These are phyloP conservation scores for Cryptococcus floricola DNA, from an alignment of 1,284 basidiomycete genomes.

Conservation along the genomic window DNA sequence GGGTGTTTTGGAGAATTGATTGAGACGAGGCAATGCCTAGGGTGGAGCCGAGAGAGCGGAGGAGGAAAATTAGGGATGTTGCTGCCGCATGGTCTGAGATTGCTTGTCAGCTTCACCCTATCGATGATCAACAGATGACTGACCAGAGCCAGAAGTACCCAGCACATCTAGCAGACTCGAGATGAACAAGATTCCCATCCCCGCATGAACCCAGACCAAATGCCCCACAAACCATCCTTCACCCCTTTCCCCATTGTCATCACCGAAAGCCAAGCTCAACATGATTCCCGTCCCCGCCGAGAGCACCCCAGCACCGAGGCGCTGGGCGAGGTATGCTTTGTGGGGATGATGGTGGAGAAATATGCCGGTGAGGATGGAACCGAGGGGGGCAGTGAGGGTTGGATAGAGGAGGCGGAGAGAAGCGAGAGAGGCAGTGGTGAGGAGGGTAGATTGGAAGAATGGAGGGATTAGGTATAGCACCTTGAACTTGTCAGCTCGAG, in stretches of 20 bases:
- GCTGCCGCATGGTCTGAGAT: constrained; percentile 20
- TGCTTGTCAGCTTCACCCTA: not conserved
- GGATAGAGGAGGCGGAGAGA: constrained; percentile 23
- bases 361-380: constrained; percentile 19
- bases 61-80: constrained; percentile 20
- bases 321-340: constrained; percentile 8
- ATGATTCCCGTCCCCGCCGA: constrained; percentile 11
- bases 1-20: constrained; percentile 19
- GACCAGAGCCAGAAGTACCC: constrained; percentile 18
- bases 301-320: constrained; percentile 11
- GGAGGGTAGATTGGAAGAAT: constrained; percentile 21
- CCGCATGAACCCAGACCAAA: constrained; percentile 21
- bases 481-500: not conserved
- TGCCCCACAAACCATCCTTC: constrained; percentile 15
- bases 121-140: not conserved
- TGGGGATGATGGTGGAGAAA: constrained; percentile 16
- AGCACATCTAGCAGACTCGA: constrained; percentile 23
- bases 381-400: constrained; percentile 22
- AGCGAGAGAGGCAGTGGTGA: constrained; percentile 18
- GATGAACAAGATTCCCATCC: constrained; percentile 25
- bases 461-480: constrained; percentile 19
- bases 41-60: constrained; percentile 18
- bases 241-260: constrained; percentile 2
- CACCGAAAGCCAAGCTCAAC: constrained; percentile 11
- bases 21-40: constrained; percentile 22